phyloP scores from a whole-genome alignment of 1,139 yeast species.

The Magnusiomyces clavatus region DNA sequence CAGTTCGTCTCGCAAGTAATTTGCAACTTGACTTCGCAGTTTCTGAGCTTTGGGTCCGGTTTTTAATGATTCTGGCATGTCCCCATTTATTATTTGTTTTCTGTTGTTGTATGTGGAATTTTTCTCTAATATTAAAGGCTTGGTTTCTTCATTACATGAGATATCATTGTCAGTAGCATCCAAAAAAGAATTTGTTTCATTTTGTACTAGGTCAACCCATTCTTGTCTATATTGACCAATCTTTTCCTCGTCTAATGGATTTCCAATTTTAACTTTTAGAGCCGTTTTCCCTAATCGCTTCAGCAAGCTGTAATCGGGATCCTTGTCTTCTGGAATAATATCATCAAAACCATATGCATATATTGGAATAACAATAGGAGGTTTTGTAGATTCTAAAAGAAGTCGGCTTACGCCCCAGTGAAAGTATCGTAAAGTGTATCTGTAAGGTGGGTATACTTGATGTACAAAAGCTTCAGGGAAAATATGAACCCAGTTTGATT shows the following conservation, averaged over 20 bases:
- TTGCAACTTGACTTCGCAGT: conserved; percentile 65
- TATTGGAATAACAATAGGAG: conserved; percentile 88
- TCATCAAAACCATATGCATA: conserved; percentile 82
- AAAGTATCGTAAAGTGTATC: conserved; percentile 84
- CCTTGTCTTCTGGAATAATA: conserved; percentile 64
- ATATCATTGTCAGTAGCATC: not conserved
- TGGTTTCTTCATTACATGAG: no score
- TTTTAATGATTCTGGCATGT: conserved; percentile 53
- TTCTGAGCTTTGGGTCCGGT: conserved; percentile 54
- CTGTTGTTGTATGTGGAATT: no score
- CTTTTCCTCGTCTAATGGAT: conserved; percentile 54
- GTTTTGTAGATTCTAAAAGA: conserved; percentile 69
- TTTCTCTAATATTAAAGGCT: no score
- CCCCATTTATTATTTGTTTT: conserved; percentile 25
- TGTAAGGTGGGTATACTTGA: conserved; percentile 71
- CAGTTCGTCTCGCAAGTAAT: conserved; percentile 57
- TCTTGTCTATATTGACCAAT: conserved; percentile 53
- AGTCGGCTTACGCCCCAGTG: conserved; percentile 92
- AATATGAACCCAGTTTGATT: conserved; percentile 85
- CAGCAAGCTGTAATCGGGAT: conserved; percentile 34
- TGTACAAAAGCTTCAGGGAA: conserved; percentile 94
- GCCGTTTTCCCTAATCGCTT: conserved; percentile 53
- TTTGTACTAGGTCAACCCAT: conserved; percentile 59
- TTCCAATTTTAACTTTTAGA: conserved; percentile 64
- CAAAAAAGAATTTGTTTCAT: conserved; percentile 31